Evolutionary conservation across 1,284 basidiomycete genomes (phyloP), one percentile per base, ranked within the genome.

Genomic region (Pseudozyma tsukubaensis): DNA sequence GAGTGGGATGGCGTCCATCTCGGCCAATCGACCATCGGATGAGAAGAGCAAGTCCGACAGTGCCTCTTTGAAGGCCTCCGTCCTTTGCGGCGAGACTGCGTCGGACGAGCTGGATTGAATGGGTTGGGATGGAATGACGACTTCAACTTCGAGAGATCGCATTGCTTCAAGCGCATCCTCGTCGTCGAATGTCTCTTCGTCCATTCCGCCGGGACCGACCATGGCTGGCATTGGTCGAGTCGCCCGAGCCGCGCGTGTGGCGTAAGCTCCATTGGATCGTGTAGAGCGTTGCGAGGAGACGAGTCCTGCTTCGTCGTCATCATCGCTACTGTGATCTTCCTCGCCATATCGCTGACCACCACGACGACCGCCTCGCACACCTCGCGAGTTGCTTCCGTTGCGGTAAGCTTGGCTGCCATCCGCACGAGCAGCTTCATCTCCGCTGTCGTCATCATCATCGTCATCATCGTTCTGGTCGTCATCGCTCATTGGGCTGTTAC

Each of bases 1-100:
- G 54, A 96, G 86, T 73, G 90, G 89, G 50, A 94, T 87, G 64
- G 89, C 89, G 42, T 83, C 79, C 65, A 90, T 89, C 72, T 94
- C 92, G n/a, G 72, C 73, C 50, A 83, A 58, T 36, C 64, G 57
- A 14, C 76, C 79, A 6, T 68, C 71, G 1, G 74, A 74, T 89
- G 89, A 50, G 56, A 70, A 66, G 71, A 92, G 86, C 18, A 86
- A 87, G 4, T 88, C 89, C 40, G 89, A 88, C 80, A 94, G 92
- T 9, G 64, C 88, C 87, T 39, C 92, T 90, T 47, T 78, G 77
- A 81, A 83, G 12, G 59, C 58, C 48, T 71, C 64, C 9, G 63
- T 55, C 32, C 76, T 64, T 24, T 54, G 62, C 13, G 59, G 50
- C 13, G 77, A 66, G 21, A 78, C 29, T 4, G 44, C 48, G 13